Evolutionary conservation across 208 protist genomes (phyloP), one percentile per base, ranked within the genome.

Genomic region (Tritrichomonas foetus): DNA sequence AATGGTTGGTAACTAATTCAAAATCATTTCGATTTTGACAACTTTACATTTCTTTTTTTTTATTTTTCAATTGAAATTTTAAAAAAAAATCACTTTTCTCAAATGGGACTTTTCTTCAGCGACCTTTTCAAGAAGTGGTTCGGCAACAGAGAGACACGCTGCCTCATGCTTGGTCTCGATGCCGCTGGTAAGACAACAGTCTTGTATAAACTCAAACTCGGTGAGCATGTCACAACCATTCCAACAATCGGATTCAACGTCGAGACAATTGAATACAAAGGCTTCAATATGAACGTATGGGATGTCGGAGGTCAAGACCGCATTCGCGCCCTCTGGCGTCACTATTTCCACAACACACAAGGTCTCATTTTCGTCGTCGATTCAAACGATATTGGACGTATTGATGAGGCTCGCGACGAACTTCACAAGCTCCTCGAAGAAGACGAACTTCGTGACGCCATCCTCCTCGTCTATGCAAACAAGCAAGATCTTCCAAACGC

Each of bases 401-500:
- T 98, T 27, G 96, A 95, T 55, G 94, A 92, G 14, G 57, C 94
- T 94, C 93, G 94, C 47, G 95, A 96, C 44, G 95, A 96, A 94
- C 94, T 96, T 78, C 96, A 98, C 92, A 98, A 97, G 94, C 98
- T 99, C 97, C 94, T 99, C 33, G 94, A 96, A 14, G 98, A 99
- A 95, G 98, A 99, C 82, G 98, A 99, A 95, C 97, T 99, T 27
- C 96, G 97, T 82, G 98, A 99, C 94, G 97, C 98, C 11, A 95
- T 97, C 13, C 95, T 99, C 25, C 97, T 99, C 13, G 97, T 99
- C 11, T 99, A 99, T 93, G 98, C 98, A 22, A 99, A 99, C 97
- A 99, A 99, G 96, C 97, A 99, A 95, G 98, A 99, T 97, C 95
- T 99, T 50, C 98, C 98, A 47, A 98, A 99, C 95, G 98, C 98